These are phyloP conservation scores for Thamnidium elegans DNA, from an alignment of 192 early-diverging fungal genomes.

Conservation along the genomic window DNA sequence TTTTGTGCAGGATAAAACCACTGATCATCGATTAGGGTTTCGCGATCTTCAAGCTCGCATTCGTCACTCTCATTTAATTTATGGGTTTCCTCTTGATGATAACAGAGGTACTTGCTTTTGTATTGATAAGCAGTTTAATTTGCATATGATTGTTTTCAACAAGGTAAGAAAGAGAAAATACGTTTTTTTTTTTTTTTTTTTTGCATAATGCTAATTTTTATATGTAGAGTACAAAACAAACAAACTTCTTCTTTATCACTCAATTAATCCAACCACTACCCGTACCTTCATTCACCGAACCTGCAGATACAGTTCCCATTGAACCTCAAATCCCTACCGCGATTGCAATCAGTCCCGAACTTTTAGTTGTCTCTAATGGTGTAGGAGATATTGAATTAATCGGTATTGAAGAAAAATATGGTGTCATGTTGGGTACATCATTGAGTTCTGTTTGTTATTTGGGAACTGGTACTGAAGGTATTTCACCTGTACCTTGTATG, in stretches of 20 bases:
- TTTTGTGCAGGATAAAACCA: slow-evolving; percentile 38
- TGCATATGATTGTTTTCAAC: slow-evolving; percentile 39
- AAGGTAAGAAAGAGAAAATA: slow-evolving; percentile 24
- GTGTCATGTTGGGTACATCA: not conserved
- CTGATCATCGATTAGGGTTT: slow-evolving; percentile 54
- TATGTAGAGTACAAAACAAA: not conserved
- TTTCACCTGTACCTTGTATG: slow-evolving; percentile 35
- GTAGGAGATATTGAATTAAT: slow-evolving; percentile 33
- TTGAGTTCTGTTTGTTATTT: slow-evolving; percentile 13
- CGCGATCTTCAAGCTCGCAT: slow-evolving; percentile 61
- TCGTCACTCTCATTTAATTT: slow-evolving; percentile 62
- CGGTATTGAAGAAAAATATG: slow-evolving; percentile 13
- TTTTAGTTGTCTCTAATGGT: slow-evolving; percentile 37
- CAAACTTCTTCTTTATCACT: slow-evolving; percentile 7
- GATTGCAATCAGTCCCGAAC: slow-evolving; percentile 15
- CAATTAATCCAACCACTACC: slow-evolving; percentile 13
- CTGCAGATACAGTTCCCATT: slow-evolving; percentile 12
- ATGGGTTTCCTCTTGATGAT: slow-evolving; percentile 36
- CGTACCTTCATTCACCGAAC: slow-evolving; percentile 28
- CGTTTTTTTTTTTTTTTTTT: not conserved
- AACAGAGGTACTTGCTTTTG: slow-evolving; percentile 28
- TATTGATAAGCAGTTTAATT: slow-evolving; percentile 35
- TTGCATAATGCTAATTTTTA: not conserved
- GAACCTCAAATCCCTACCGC: slow-evolving; percentile 34
- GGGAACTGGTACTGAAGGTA: slow-evolving; percentile 27